Evolutionary conservation across 805 yeast species (phyloP).

Genomic region (Lipomyces yamadae): DNA sequence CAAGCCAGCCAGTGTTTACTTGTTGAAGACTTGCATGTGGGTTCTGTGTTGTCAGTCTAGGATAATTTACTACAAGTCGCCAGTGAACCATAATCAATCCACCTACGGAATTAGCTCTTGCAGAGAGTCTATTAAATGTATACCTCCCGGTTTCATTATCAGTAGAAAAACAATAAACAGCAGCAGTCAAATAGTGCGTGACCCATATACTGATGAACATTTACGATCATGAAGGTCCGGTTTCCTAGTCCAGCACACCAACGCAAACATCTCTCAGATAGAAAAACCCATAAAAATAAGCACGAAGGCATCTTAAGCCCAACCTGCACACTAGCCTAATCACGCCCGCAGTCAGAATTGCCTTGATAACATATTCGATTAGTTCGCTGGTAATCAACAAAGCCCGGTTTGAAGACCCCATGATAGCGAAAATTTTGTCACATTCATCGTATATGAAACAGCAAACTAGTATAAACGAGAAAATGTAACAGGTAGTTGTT

Average conservation of each 20-base stretch:
- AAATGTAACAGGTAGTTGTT: background rate
- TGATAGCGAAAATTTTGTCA: background rate
- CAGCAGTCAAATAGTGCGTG: background rate
- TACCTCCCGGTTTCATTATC: background rate
- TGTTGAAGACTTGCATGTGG: too few species aligned
- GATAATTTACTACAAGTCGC: too few species aligned
- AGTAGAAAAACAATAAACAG: background rate
- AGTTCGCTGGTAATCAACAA: background rate
- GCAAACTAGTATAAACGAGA: background rate
- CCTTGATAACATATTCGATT: background rate
- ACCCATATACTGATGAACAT: background rate
- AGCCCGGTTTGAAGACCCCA: background rate
- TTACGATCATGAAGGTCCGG: background rate
- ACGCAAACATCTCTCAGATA: constrained; percentile 1
- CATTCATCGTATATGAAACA: constrained; percentile 1
- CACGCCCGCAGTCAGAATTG: background rate
- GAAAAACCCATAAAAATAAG: constrained; percentile 1
- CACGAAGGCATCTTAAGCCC: background rate
- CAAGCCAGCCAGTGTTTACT: too few species aligned
- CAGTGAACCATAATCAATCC: too few species aligned
- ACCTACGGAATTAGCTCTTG: background rate
- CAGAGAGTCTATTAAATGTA: background rate
- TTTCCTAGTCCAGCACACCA: background rate
- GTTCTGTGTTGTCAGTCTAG: too few species aligned
- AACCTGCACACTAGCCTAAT: background rate